Conservation (phyloP, 768 basidiomycete species). For the Fibroporia radiculosa region DNA sequence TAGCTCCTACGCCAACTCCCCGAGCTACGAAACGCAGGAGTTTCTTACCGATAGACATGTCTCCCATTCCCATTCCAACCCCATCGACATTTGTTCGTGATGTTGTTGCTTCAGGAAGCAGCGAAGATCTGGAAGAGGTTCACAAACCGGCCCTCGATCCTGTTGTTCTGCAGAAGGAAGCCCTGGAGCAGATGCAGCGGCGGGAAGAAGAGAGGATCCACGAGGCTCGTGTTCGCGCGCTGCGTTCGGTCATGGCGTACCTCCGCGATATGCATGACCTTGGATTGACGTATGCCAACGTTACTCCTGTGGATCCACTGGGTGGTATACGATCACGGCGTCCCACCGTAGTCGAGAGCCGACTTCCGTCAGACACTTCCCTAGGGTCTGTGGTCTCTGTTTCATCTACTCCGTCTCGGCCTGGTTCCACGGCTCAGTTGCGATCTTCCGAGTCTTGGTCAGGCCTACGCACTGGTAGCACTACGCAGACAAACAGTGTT, state of each 20-base stretch:
- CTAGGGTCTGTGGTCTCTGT: conserved; percentile 32
- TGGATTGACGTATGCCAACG: conserved; percentile 48
- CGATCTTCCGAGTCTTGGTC: conserved; percentile 59
- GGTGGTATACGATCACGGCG: conserved; percentile 45
- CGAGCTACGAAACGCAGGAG: conserved; percentile 70
- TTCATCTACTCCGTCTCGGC: conserved; percentile 27
- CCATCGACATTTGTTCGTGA: conserved; percentile 53
- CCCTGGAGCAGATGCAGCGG: conserved; percentile 41
- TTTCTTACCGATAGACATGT: conserved; percentile 79
- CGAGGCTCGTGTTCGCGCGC: conserved; percentile 69
- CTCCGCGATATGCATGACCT: conserved; percentile 94
- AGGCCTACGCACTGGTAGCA: conserved; percentile 50
- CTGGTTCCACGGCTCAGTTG: conserved; percentile 46
- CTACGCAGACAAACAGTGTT: conserved; percentile 64
- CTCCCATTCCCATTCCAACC: conserved; percentile 57
- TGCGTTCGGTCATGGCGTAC: conserved; percentile 93
- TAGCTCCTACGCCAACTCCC: conserved; percentile 38
- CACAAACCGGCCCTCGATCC: conserved; percentile 26
- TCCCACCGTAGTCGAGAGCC: conserved; percentile 57
- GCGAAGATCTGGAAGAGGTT: conserved; percentile 26
- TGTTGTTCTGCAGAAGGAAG: conserved; percentile 33
- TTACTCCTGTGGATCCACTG: conserved; percentile 4
- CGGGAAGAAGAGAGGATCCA: conserved; percentile 66
- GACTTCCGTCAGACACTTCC: conserved; percentile 41
- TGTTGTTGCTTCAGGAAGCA: conserved; percentile 33